These are phyloP conservation scores for Agrocybe praecox DNA, from an alignment of 768 basidiomycete species.

Conservation along the genomic window DNA sequence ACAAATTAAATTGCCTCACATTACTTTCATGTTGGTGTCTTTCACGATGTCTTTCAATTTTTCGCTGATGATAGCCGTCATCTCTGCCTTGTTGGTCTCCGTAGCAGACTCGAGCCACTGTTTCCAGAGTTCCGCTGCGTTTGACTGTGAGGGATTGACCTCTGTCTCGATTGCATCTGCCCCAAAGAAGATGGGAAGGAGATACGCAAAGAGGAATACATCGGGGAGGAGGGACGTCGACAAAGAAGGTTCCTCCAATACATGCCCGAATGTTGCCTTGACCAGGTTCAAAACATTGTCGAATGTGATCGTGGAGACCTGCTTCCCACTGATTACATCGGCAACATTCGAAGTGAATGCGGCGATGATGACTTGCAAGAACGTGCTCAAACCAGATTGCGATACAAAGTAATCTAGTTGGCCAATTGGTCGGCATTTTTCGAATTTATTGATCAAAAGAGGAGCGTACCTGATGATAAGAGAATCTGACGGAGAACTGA, in stretches of 20 bases:
- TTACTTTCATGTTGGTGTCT: slow-evolving; percentile 37
- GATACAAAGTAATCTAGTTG: slow-evolving; percentile 37
- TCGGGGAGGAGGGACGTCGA: slow-evolving; percentile 31
- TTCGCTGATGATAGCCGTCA: slow-evolving; percentile 39
- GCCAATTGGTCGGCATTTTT: neutral
- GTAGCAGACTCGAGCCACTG: slow-evolving; percentile 26
- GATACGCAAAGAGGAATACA: slow-evolving; percentile 49
- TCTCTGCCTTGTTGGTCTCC: slow-evolving; percentile 21
- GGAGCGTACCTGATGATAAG: slow-evolving; percentile 39
- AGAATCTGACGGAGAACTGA: slow-evolving; percentile 41
- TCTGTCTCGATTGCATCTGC: slow-evolving; percentile 16
- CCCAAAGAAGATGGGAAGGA: slow-evolving; percentile 40
- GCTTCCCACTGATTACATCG: slow-evolving; percentile 29
- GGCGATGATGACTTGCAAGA: slow-evolving; percentile 33
- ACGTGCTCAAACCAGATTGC: slow-evolving; percentile 29
- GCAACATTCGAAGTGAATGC: slow-evolving; percentile 38
- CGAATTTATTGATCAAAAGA: neutral
- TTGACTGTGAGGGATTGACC: slow-evolving; percentile 19
- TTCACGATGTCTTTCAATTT: slow-evolving; percentile 42
- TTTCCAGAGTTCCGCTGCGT: slow-evolving; percentile 38
- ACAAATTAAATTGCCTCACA: slow-evolving; percentile 26
- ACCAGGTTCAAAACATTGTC: slow-evolving; percentile 35
- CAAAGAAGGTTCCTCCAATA: slow-evolving; percentile 9
- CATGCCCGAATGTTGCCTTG: slow-evolving; percentile 22
- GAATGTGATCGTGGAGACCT: slow-evolving; percentile 21